These are phyloP conservation scores for Chlamydomonas urium DNA, from an alignment of 139 green algal genomes.

Conservation along the genomic window DNA sequence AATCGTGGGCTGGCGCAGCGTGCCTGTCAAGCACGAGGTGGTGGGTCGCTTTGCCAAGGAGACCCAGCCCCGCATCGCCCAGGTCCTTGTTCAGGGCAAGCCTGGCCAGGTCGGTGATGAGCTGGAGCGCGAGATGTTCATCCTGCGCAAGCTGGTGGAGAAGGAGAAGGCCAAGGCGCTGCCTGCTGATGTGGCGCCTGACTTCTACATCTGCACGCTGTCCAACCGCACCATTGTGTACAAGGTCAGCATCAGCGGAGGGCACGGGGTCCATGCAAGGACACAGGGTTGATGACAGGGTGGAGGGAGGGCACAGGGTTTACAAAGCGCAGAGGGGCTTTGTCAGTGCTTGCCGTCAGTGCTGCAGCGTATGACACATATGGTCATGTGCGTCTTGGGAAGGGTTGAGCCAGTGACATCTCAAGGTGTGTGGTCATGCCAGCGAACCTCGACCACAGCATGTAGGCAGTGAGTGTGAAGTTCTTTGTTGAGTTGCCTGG, in stretches of 20 bases:
- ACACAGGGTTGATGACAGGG: too few relatives aligned
- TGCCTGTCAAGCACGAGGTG: conserved; percentile 81
- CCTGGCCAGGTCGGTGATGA: conserved; percentile 63
- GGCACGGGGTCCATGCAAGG: too few relatives aligned
- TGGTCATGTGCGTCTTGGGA: too few relatives aligned
- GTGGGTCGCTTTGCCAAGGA: conserved; percentile 84
- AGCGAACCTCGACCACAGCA: too few relatives aligned
- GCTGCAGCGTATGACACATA: too few relatives aligned
- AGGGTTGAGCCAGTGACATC: too few relatives aligned
- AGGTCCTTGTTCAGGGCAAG: conserved; percentile 47
- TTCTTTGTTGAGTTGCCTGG: too few relatives aligned
- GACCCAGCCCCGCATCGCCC: conserved; percentile 87
- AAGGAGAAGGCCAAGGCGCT: conserved; percentile 54
- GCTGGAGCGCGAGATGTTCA: conserved; percentile 93
- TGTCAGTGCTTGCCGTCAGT: too few relatives aligned
- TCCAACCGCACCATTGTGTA: conserved; percentile 92
- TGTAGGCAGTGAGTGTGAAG: too few relatives aligned
- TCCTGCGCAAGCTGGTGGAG: conserved; percentile 92
- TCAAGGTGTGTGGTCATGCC: too few relatives aligned
- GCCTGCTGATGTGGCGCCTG: conserved; percentile 42
- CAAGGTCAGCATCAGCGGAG: conserved; percentile 89
- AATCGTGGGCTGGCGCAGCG: conserved; percentile 88
- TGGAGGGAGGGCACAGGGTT: too few relatives aligned
- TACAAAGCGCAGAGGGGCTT: too few relatives aligned
- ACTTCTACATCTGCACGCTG: conserved; percentile 91